Base-by-base conservation (phyloP, 495 filamentous ascomycete species). In the Daldinia vernicosa region DNA sequence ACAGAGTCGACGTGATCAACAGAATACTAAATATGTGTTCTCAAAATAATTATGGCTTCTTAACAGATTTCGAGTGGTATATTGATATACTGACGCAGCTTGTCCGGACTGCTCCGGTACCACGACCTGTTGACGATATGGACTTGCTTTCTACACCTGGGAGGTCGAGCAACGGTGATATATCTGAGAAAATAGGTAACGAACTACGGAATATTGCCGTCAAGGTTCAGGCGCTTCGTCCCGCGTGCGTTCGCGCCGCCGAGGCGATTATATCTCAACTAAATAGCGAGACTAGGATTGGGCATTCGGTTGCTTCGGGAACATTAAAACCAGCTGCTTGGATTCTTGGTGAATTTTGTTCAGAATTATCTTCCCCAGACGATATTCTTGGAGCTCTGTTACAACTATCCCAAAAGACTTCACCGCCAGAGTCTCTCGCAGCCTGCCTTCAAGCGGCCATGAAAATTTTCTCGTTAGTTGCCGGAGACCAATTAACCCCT, bases 51-150 rank as follows among this genome's bases (percentile, higher is more conserved):
- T 99, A 98, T 78, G 85, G 88, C 15, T 92, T 92, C 74, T 80
- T 98, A 52, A 81, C 80, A 51, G 95, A 99, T 76, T 98, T 99
- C 77, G 95, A 97, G 67, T 99, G 95, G 95, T 98, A 98, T 81
- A 88, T 98, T 55, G 89, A 92, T 64, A 86, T 94, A 39, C 80
- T 99, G 9, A 88, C 93, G 6, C 91, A 95, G 73, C 84, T 99
- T 3, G 86, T 97, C 32, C 86, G 89, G 50, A 87, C 91, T 63
- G 84, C 93, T 33, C 78, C 84, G 14, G 72, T 81, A 12, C 69
- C 62, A 62, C 80, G 70, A 43, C 75, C 79, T 19, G 63, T 68
- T 12, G 72, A 75, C n/a, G 78, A 83, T 35, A 54, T 67, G 4
- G 69, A 75, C 51, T 62, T 90, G 28, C 83, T 89, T 58, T 66